Percentiles rank a stretch among this genome's conserved stretches.
These are phyloP conservation scores for Saccharomyces cerevisiae DNA, from an alignment of 805 yeast genomes.

Conservation along the genomic window DNA sequence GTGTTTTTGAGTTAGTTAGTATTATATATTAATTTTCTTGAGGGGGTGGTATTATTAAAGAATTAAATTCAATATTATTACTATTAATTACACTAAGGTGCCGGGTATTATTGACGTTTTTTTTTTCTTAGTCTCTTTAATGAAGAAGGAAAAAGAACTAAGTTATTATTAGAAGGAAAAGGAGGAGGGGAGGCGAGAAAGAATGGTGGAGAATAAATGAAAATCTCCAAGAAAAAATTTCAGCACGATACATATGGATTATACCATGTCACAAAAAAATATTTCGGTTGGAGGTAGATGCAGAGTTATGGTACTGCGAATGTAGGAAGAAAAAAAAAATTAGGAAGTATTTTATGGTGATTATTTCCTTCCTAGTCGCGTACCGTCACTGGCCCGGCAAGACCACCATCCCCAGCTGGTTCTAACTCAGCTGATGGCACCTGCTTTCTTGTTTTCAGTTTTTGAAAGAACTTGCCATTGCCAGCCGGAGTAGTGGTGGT, in stretches of 20 bases:
- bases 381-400: background rate
- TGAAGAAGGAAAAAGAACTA: background rate
- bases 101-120: background rate
- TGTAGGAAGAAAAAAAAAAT: background rate
- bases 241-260: background rate
- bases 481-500: background rate
- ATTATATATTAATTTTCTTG: background rate
- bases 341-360: too few species aligned
- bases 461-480: background rate
- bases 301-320: background rate
- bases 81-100: background rate
- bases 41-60: background rate
- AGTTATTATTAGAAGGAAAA: background rate
- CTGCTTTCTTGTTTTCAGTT: background rate
- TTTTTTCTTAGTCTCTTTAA: background rate
- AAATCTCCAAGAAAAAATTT: background rate
- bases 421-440: background rate
- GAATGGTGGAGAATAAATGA: background rate
- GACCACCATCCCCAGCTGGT: background rate
- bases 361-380: background rate
- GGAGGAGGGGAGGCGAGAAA: background rate
- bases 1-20: background rate
- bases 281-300: background rate
- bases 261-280: background rate
- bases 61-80: background rate